Base-by-base conservation (phyloP, 1,139 yeast species). In the Sugiyamaella grinbergsii region DNA sequence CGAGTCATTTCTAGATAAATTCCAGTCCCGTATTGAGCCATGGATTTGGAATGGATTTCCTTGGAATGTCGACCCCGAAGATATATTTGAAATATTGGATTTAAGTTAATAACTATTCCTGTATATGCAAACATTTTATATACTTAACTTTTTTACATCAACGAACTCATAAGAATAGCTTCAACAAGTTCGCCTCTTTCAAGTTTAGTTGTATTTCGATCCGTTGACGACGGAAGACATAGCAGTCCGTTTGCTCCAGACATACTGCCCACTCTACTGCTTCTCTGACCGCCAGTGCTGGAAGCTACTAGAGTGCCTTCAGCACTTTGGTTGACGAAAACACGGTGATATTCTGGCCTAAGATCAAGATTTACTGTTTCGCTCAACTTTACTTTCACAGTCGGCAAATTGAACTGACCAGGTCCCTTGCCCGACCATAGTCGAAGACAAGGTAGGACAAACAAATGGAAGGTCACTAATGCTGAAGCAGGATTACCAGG, bases 401-500 rank as follows among this genome's bases (percentile, higher is more conserved):
- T 55, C 0, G 74, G 69, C n/a, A 68, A 55, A 10, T 4, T 56
- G 22, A 10, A 69, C 68, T 40, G 4, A 52, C 34, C 8, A 10
- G 38, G 16, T 38, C 41, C 16, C 51, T 23, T 23, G 1, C 78
- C 78, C 5, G 69, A 60, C 55, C 65, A 64, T 51, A 66, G 62
- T 22, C 71, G 57, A 22, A 76, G 48, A 2, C 77, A 68, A 0
- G 80, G 78, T n/a, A 74, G 63, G 1, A 76, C 80, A 62, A 77
- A 77, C 24, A 77, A 56, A 51, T 73, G 69, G 46, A 70, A 66
- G 22, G 79, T 74, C 1, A 77, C 81, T 4, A 70, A 63, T 0
- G 79, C 79, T 2, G 79, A 75, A 0, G 79, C 81, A 5, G 81
- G 81, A 54, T 77, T 77, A 0, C 81, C 81, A 0, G 81, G 81